Conservation (phyloP, 371 early-diverging fungal species). For the Zopfochytrium polystomum region DNA sequence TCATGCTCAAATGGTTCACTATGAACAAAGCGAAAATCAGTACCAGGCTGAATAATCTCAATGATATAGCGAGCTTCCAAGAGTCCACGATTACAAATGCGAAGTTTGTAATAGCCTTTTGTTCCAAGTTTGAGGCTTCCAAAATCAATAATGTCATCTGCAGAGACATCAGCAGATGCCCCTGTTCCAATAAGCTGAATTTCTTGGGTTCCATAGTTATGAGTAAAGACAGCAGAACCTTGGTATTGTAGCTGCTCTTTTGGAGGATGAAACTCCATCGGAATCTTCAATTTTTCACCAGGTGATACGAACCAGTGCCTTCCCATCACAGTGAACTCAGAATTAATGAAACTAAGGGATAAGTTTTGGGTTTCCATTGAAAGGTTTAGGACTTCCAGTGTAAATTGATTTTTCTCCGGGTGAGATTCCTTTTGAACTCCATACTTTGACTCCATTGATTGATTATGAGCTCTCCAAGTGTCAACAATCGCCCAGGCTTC, state of each 20-base stretch:
- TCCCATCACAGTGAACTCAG: conserved; percentile 45
- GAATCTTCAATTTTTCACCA: conserved; percentile 48
- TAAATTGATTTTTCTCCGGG: conserved; percentile 10
- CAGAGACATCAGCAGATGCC: conserved; percentile 50
- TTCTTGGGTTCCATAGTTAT: conserved; percentile 43
- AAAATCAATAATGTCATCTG: conserved; percentile 46
- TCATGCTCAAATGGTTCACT: conserved; percentile 51
- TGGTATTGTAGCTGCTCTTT: conserved; percentile 53
- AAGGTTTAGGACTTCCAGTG: conserved; percentile 49
- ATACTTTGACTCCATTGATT: conserved; percentile 4
- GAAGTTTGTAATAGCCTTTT: conserved; percentile 22
- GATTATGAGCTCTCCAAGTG: conserved; percentile 10
- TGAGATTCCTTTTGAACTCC: conserved; percentile 11
- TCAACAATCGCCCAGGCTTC: conserved; percentile 30
- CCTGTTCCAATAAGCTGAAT: conserved; percentile 51
- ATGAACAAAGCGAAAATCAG: conserved; percentile 37
- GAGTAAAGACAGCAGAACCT: conserved; percentile 50
- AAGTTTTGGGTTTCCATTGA: conserved; percentile 51
- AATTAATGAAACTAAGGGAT: conserved; percentile 37
- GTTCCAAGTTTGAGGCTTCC: conserved; percentile 48
- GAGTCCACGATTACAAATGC: conserved; percentile 49
- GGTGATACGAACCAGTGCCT: conserved; percentile 47
- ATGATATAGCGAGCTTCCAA: conserved; percentile 38
- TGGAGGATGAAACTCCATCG: conserved; percentile 55
- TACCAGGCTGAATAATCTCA: conserved; percentile 42